A percentile compares a stretch with the other conserved stretches of the same genome.
phyloP scores from a whole-genome alignment of 345 rosid genomes.

The Sonneratia alba region DNA sequence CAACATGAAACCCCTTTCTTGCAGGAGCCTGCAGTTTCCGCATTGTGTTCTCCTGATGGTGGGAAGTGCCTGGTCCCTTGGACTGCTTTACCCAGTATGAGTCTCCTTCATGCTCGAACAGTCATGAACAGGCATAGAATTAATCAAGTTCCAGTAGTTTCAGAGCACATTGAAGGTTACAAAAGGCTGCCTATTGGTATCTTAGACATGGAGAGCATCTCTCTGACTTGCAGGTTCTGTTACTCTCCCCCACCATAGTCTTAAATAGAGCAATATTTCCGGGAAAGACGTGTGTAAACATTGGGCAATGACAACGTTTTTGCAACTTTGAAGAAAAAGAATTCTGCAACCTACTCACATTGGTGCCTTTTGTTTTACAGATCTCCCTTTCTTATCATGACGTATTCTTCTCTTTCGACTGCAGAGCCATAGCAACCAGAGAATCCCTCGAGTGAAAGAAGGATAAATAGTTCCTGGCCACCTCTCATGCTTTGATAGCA shows the following conservation, averaged over 20 bases:
- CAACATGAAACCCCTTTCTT: not conserved
- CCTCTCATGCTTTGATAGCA: not conserved
- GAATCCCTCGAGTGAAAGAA: constrained; percentile 19
- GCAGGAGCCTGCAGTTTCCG: constrained; percentile 56
- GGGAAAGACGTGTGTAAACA: not conserved
- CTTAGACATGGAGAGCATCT: constrained; percentile 71
- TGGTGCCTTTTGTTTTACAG: not conserved
- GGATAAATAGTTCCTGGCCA: not conserved
- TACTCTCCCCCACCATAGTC: constrained; percentile 8
- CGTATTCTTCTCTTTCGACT: not conserved
- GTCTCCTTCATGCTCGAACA: constrained; percentile 46
- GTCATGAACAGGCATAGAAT: constrained; percentile 47
- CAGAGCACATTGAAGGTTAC: constrained; percentile 30
- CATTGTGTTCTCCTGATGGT: constrained; percentile 42
- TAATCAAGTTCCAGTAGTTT: constrained; percentile 63
- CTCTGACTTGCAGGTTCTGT: constrained; percentile 53
- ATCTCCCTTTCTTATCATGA: not conserved
- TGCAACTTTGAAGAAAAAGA: not conserved
- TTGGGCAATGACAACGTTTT: not conserved
- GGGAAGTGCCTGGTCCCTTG: constrained; percentile 47
- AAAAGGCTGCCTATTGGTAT: constrained; percentile 59
- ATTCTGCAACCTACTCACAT: not conserved
- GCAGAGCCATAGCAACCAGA: constrained; percentile 36
- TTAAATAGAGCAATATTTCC: not conserved
- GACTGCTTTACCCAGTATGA: constrained; percentile 69